These are phyloP conservation scores for Breviolum minutum DNA, from an alignment of 73 alveolate genomes.

Conservation along the genomic window DNA sequence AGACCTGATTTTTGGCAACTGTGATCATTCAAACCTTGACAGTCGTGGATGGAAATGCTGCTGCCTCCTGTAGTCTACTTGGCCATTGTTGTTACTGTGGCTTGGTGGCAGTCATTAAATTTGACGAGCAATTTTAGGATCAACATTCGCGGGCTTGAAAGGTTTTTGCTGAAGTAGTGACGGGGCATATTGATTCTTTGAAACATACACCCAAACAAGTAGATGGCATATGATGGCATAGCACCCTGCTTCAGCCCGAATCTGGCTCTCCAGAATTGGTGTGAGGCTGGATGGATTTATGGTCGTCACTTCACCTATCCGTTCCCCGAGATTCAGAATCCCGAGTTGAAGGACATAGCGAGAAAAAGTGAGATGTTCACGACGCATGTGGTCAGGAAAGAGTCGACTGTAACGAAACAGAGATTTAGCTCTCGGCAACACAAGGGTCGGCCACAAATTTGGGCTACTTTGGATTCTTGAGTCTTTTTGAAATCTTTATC, in stretches of 20 bases:
- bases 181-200: too few relatives aligned
- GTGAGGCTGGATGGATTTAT: constrained; percentile 80
- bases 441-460: not conserved
- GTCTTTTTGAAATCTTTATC: not conserved
- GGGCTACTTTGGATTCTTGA: not conserved
- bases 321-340: constrained; percentile 39
- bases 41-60: constrained; percentile 52
- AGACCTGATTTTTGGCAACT: too few relatives aligned
- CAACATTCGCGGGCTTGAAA: too few relatives aligned
- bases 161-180: too few relatives aligned
- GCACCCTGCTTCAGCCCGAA: too few relatives aligned
- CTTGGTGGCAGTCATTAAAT: not conserved
- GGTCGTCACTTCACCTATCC: constrained; percentile 72
- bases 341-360: not conserved
- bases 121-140: too few relatives aligned
- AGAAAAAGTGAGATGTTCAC: too few relatives aligned
- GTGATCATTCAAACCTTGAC: not conserved
- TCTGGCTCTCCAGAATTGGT: not conserved
- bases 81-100: constrained; percentile 17
- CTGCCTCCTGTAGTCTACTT: constrained; percentile 40
- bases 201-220: too few relatives aligned
- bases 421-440: too few relatives aligned
- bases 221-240: too few relatives aligned
- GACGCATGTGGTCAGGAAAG: too few relatives aligned
- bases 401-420: too few relatives aligned